phyloP scores from a whole-genome alignment of 257 asterid genomes.

The Solanum okadae region DNA sequence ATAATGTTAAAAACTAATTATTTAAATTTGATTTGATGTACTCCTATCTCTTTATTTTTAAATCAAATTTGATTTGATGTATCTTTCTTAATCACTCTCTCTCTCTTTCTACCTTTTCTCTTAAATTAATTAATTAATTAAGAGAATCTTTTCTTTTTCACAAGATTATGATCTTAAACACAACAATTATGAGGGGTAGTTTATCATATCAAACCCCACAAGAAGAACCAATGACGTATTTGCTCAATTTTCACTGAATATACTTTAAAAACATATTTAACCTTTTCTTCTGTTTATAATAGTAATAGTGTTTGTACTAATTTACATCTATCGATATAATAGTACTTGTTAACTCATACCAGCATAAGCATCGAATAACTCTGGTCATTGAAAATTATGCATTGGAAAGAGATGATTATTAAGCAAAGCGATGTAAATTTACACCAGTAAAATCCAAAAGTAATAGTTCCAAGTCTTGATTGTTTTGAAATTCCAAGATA shows the following conservation, averaged over 20 bases:
- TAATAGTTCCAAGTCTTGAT: background rate
- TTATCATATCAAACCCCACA: background rate
- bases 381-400: background rate
- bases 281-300: background rate
- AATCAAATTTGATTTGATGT: constrained; percentile 4
- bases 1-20: constrained; percentile 4
- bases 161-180: background rate
- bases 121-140: background rate
- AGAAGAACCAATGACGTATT: background rate
- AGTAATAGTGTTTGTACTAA: background rate
- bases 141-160: background rate
- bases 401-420: background rate
- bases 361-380: background rate
- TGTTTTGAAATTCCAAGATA: no score
- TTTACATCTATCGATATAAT: background rate
- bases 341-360: background rate
- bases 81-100: background rate
- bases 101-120: background rate
- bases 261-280: background rate
- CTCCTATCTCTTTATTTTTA: background rate
- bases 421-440: background rate
- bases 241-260: background rate
- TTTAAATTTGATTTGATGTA: constrained; percentile 6
- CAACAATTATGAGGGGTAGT: background rate
- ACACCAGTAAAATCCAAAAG: no score